Base-by-base conservation (phyloP, 2,329 filamentous ascomycete species). In the Colletotrichum gigasporum region DNA sequence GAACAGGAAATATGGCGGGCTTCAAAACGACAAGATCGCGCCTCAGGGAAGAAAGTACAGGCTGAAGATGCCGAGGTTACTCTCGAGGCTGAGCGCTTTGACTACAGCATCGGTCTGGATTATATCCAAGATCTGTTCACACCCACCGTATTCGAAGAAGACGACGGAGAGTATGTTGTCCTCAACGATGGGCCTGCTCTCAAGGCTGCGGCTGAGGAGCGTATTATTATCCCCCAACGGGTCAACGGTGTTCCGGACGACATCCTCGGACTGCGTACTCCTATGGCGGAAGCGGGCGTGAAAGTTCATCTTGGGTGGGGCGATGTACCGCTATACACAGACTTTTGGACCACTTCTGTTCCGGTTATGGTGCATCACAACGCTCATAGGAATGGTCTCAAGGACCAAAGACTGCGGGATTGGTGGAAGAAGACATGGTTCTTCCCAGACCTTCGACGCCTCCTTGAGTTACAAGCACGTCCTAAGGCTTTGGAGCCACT, bases 61-160 rank as follows among this genome's bases (percentile, higher is more conserved):
- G 20, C 45, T 11, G 28, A 44, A 12, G 39, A 48, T 9, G 32
- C 44, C 5, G 20, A 52, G n/a, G 14, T 44, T 5, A 18, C 22
- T 6, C 35, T 45, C 22, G 51, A 60, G 26, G 34, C 53, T 1
- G 42, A 42, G 8, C 47, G 44, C 5, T 70, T 69, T 20, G 72
- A 74, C 50, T 73, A 72, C 35, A 67, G 69, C n/a, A 37, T 74
- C 16, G 72, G 72, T 4, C 56, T 74, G 28, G 72, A 74, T 41
- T 74, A 74, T 26, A 30, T 65, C 8, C 72, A 74, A 48, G 71
- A 74, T 39, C 68, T 74, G 1, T 74, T 73, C 57, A 70, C 70
- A 10, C 71, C 72, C 5, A 74, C 72, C 4, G 71, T 72, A 16
- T 72, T 73, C 48, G 71, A 70, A 8, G 72, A 74, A 28, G 53